Conservation (phyloP, 768 basidiomycete genomes). For the Hydnomerulius pinastri region DNA sequence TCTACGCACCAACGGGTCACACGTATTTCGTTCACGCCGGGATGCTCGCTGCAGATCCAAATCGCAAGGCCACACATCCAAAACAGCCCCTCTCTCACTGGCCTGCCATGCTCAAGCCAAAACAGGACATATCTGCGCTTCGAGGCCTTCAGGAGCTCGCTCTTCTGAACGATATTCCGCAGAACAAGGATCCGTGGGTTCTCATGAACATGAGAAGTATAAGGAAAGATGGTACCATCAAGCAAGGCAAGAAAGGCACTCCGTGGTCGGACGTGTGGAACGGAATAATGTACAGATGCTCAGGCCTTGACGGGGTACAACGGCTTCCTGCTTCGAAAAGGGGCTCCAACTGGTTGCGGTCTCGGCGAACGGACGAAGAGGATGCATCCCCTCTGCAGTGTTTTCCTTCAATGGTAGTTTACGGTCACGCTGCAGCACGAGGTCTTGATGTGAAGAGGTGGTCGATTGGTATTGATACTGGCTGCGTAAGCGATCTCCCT, state of each 20-base stretch:
- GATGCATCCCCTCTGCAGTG: conserved; percentile 49
- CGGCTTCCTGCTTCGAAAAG: conserved; percentile 10
- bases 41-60: conserved; percentile 71
- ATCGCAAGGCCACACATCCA: conserved; percentile 45
- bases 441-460: conserved; percentile 83
- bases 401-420: conserved; percentile 76
- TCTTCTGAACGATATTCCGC: conserved; percentile 66
- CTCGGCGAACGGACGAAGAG: conserved; percentile 14
- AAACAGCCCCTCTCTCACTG: conserved; percentile 72
- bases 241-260: conserved; percentile 43
- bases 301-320: conserved; percentile 41
- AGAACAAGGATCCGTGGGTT: conserved; percentile 79
- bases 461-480: conserved; percentile 85
- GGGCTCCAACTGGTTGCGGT: conserved; percentile 11
- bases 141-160: conserved; percentile 67
- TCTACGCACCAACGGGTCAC: conserved; percentile 77
- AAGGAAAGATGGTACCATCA: conserved; percentile 38
- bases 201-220: conserved; percentile 45
- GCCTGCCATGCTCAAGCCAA: conserved; percentile 40
- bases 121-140: conserved; percentile 29
- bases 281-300: conserved; percentile 58
- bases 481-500: conserved; percentile 60
- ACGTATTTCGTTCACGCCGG: conserved; percentile 84
- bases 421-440: conserved; percentile 82
- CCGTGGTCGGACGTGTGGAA: conserved; percentile 84